These are phyloP conservation scores for Alopecurus myosuroides DNA, from an alignment of 176 grass and related monocot genomes.

Conservation along the genomic window DNA sequence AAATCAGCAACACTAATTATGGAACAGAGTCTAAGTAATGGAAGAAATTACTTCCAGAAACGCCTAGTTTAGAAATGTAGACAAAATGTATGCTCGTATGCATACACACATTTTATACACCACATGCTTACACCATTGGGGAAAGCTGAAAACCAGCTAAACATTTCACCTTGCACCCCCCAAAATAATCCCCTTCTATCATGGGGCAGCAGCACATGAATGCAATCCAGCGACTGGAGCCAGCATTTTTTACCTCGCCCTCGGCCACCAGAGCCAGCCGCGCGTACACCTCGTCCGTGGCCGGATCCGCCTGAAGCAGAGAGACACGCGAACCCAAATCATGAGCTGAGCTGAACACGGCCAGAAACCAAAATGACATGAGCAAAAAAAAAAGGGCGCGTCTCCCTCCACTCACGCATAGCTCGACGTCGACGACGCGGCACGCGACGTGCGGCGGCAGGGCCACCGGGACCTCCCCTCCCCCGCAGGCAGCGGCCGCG, in stretches of 20 bases:
- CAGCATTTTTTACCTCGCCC: slow-evolving; percentile 53
- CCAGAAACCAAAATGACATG: background rate
- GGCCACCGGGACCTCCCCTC: slow-evolving; percentile 28
- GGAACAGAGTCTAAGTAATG: background rate
- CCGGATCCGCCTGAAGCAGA: slow-evolving; percentile 76
- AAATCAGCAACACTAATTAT: too few species aligned
- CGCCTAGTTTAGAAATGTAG: slow-evolving; percentile 1
- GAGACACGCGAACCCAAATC: background rate
- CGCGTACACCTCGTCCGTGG: slow-evolving; percentile 88
- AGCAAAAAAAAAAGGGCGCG: background rate
- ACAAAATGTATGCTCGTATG: background rate
- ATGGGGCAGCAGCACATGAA: background rate
- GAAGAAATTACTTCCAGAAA: background rate
- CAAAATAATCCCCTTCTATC: background rate
- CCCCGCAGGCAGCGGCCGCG: slow-evolving; percentile 39
- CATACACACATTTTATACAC: background rate
- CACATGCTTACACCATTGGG: background rate
- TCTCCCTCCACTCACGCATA: slow-evolving; percentile 60
- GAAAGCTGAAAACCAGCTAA: background rate
- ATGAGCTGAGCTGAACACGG: background rate
- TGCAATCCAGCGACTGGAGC: background rate
- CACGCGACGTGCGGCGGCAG: slow-evolving; percentile 84
- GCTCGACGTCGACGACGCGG: slow-evolving; percentile 78
- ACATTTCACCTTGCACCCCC: background rate
- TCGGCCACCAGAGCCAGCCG: slow-evolving; percentile 73